Base-by-base conservation (phyloP, 192 early-diverging fungal genomes). In the Coemansia sp. region DNA sequence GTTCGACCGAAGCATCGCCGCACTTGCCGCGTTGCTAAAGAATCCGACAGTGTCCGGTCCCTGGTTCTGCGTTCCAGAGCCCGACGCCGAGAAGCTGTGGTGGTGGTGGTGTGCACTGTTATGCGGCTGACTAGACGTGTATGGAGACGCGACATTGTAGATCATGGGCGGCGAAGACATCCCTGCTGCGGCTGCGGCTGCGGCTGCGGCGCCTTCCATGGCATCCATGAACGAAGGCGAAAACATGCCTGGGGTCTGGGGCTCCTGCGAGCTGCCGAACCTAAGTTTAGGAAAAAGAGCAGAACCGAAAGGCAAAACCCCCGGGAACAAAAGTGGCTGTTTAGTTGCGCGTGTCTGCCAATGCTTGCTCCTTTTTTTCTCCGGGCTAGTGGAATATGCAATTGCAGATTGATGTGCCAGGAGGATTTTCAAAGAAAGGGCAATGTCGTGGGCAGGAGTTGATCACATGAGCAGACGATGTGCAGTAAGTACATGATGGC, bases 201-300 rank as follows among this genome's bases (percentile, higher is more conserved):
- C 69, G 45, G 70, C 74, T 2, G 82, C 80, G 38, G 70, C 85
- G 67, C 70, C 79, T 61, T 76, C 76, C 42, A 91, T 71, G 5
- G 90, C 84, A 12, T 88, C 88, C 48, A 87, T 75, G 66, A 91
- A 91, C 55, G 81, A 85, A n/a, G 90, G 88, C 49, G 88, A 86
- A 49, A 91, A 91, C 78, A 91, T 89, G 17, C 83, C 86, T 0
- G 90, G 90, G n/a, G 88, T 89, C 10, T 76, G 76, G 7, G 88
- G 90, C 44, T 76, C 73, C 51, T 77, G 85, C 0, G 71, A 39
- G 37, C 58, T 61, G 17, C 55, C 4, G 37, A 60, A 64, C 14
- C 42, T 54, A 59, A 11, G 17, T 6, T n/a, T 6, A 40, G 13
- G 14, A 16, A 41, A 25, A 7, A 13, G 13, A 20, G 16, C 11